These are phyloP conservation scores for Globisporangium camurandrum DNA, from an alignment of 352 stramenopile genomes.

Conservation along the genomic window DNA sequence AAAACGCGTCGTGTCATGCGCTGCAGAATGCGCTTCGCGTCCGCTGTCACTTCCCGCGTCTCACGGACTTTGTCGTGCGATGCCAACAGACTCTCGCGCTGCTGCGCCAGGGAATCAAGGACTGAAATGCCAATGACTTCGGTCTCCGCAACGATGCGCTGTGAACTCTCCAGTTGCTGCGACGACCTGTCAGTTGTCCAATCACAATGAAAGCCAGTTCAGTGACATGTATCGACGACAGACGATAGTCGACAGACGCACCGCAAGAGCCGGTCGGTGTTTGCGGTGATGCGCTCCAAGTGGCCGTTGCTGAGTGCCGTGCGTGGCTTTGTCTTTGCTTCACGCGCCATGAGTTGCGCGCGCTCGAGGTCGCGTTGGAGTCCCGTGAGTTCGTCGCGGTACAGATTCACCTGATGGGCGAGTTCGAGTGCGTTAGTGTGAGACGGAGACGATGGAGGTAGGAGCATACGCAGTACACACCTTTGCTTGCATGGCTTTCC, in stretches of 20 bases:
- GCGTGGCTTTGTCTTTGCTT: conserved; percentile 24
- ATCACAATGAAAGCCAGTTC: too few species aligned
- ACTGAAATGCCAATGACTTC: conserved; percentile 67
- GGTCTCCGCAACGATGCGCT: conserved; percentile 56
- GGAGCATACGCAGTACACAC: conserved; percentile 11
- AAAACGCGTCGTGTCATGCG: conserved; percentile 71
- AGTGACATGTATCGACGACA: too few species aligned
- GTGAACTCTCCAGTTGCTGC: conserved; percentile 52
- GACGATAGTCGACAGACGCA: too few species aligned
- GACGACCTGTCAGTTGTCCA: conserved; percentile 31
- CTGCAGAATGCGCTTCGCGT: conserved; percentile 60
- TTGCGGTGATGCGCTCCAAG: conserved; percentile 60
- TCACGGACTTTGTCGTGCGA: conserved; percentile 70
- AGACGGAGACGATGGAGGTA: background rate
- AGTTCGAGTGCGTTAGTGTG: background rate
- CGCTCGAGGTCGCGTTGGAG: conserved; percentile 63
- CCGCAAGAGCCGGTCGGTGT: conserved; percentile 57
- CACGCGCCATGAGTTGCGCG: conserved; percentile 56
- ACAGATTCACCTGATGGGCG: conserved; percentile 43
- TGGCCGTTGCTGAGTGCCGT: conserved; percentile 26
- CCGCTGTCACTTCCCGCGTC: conserved; percentile 57
- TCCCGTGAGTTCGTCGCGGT: conserved; percentile 61
- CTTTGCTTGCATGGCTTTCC: conserved; percentile 74
- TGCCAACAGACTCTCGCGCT: conserved; percentile 61
- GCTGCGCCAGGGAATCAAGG: conserved; percentile 55